A percentile compares a stretch with the other conserved stretches of the same genome.
phyloP scores from a whole-genome alignment of 805 yeast genomes.

The Nakazawaea holstii region DNA sequence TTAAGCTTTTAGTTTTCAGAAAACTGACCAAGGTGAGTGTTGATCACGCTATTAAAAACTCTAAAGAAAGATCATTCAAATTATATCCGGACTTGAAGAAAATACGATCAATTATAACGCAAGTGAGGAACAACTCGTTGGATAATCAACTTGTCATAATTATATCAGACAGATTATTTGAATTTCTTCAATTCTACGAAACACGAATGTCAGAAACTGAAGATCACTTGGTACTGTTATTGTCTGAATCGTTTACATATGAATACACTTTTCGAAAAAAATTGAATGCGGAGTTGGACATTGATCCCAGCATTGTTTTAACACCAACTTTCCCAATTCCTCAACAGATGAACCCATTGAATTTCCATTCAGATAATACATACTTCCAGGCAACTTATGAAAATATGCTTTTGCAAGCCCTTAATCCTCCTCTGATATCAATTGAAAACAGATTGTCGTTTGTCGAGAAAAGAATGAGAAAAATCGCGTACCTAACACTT shows the following conservation, averaged over 20 bases:
- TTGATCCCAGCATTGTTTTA: not conserved
- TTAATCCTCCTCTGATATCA: not conserved
- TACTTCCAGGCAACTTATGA: slow-evolving; percentile 1
- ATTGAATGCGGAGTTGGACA: not conserved
- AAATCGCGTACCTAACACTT: not conserved
- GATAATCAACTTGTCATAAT: not conserved
- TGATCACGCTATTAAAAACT: not conserved
- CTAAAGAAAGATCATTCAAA: not conserved
- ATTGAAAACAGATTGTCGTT: not conserved
- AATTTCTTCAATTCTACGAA: not conserved
- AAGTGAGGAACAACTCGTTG: not conserved
- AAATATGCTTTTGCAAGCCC: not conserved
- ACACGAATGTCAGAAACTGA: not conserved
- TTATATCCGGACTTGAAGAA: not conserved
- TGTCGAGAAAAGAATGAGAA: not conserved
- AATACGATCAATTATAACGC: not conserved
- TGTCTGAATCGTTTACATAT: not conserved
- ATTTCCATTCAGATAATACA: not conserved
- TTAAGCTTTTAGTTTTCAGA: not conserved
- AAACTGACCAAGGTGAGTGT: not conserved
- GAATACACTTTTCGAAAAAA: not conserved
- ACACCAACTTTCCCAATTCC: not conserved
- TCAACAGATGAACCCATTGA: not conserved
- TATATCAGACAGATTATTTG: not conserved
- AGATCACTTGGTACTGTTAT: not conserved